These are phyloP conservation scores for Trypanosoma boissoni DNA, from an alignment of 208 protist species.

Conservation along the genomic window DNA sequence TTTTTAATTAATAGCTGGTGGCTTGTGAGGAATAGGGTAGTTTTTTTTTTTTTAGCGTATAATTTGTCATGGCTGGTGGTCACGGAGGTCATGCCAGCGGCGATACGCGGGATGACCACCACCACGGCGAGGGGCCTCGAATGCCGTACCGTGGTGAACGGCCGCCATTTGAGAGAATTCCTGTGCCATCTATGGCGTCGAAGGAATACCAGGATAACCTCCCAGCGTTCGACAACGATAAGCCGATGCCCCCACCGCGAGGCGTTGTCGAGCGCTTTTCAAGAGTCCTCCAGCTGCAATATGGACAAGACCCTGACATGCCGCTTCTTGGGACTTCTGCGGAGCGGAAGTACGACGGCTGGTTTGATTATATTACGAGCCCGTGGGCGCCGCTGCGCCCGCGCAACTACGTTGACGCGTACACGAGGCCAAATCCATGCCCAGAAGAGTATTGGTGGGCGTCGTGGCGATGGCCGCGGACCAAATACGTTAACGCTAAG, in stretches of 20 bases:
- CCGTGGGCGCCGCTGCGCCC: constrained; percentile 50
- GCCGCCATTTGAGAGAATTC: constrained; percentile 37
- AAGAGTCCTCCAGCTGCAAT: constrained; percentile 53
- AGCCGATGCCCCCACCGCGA: constrained; percentile 36
- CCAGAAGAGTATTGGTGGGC: constrained; percentile 84
- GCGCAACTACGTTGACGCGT: constrained; percentile 63
- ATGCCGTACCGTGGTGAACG: constrained; percentile 15
- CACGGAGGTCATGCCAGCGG: constrained; percentile 11
- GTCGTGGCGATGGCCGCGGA: constrained; percentile 76
- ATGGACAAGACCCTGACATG: constrained; percentile 66
- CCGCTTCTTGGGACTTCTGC: constrained; percentile 40
- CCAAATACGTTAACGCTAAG: constrained; percentile 83
- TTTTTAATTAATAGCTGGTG: constrained; percentile 18
- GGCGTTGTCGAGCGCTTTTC: constrained; percentile 52
- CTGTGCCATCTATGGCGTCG: constrained; percentile 54
- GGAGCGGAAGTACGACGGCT: constrained; percentile 52
- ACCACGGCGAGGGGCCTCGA: constrained; percentile 14
- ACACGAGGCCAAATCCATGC: constrained; percentile 77
- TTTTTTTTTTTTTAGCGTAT: not conserved
- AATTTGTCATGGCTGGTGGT: not conserved
- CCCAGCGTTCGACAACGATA: constrained; percentile 55
- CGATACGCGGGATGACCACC: constrained; percentile 11
- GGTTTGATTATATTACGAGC: constrained; percentile 62
- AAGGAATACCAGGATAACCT: constrained; percentile 63
- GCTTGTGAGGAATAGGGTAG: constrained; percentile 7